Evolutionary conservation across 768 basidiomycete genomes (phyloP).

Genomic region (Tulasnella sp.): DNA sequence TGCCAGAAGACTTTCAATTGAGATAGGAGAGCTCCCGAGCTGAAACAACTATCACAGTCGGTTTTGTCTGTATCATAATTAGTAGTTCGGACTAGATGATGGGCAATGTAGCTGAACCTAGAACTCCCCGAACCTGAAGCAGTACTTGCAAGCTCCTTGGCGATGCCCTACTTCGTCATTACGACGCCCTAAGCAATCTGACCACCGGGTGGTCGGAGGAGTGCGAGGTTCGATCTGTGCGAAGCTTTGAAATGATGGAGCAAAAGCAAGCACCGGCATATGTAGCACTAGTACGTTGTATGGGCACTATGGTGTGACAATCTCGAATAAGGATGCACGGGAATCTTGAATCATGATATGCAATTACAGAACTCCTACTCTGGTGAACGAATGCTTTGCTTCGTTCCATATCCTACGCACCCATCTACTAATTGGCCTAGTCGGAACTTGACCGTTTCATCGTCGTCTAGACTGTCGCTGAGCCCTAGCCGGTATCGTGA

Average conservation of each 20-base stretch:
- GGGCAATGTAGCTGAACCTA: background rate
- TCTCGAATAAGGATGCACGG: background rate
- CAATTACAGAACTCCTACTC: background rate
- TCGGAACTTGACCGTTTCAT: background rate
- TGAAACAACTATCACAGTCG: background rate
- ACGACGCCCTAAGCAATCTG: too few species aligned
- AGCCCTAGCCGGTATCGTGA: background rate
- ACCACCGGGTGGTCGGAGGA: too few species aligned
- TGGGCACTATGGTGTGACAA: background rate
- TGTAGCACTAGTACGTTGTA: too few species aligned
- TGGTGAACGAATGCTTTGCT: constrained; percentile 1
- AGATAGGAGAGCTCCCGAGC: background rate
- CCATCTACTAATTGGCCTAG: background rate
- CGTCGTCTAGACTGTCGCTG: background rate
- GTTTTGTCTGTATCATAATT: background rate
- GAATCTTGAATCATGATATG: background rate
- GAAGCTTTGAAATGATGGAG: too few species aligned
- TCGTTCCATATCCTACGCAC: background rate
- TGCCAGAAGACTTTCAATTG: background rate
- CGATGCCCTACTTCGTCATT: too few species aligned
- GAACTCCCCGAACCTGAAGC: too few species aligned
- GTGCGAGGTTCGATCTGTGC: too few species aligned
- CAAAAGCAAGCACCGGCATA: too few species aligned
- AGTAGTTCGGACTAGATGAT: background rate
- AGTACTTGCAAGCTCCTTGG: too few species aligned